Conservation (phyloP, 768 basidiomycete genomes). For the Suillus decipiens region DNA sequence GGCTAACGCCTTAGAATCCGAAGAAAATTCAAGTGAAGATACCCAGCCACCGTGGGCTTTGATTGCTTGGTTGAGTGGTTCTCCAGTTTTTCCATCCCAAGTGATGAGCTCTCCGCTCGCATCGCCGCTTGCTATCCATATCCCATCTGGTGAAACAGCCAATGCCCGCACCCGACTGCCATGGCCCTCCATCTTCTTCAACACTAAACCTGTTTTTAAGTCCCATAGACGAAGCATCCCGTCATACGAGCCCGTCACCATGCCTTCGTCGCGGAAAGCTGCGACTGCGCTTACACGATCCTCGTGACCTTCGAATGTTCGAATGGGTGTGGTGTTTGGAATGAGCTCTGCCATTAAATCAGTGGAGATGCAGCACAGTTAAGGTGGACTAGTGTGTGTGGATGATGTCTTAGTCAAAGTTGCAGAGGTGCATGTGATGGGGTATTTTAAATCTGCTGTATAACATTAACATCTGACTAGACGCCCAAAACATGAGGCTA, state of each 20-base stretch:
- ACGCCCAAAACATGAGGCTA: neutral
- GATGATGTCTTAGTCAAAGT: neutral
- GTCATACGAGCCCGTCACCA: neutral
- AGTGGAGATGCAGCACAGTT: neutral
- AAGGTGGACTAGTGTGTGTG: neutral
- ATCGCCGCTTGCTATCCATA: neutral
- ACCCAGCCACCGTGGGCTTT: neutral
- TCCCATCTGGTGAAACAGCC: neutral
- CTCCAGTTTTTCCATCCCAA: neutral
- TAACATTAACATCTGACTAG: neutral
- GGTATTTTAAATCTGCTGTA: neutral
- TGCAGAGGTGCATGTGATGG: neutral
- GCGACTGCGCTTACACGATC: neutral
- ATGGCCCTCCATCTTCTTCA: neutral
- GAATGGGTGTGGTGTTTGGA: neutral
- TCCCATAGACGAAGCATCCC: neutral
- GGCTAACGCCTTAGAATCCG: no score
- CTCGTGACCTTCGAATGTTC: neutral
- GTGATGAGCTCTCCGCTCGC: neutral
- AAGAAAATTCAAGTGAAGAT: neutral
- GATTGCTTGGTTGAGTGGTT: neutral
- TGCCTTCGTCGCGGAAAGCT: neutral
- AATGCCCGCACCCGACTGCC: neutral
- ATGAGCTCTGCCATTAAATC: neutral
- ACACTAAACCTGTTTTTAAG: neutral